Conservation (phyloP, 1,284 basidiomycete genomes). For the Ceratobasidium sp. region DNA sequence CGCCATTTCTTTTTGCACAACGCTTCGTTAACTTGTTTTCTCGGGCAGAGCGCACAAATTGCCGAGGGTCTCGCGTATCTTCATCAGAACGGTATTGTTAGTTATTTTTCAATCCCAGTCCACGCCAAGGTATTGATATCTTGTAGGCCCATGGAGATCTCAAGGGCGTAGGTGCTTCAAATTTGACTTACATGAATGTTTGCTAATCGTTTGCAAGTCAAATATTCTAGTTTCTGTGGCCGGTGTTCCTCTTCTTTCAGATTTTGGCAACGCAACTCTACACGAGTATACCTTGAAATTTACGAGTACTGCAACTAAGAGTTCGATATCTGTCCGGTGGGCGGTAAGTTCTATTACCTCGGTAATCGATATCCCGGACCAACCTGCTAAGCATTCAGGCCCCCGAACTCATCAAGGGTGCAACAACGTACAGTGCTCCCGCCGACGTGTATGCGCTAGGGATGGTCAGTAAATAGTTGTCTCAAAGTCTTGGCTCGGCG, state of each 20-base stretch:
- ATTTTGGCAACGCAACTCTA: conserved; percentile 6
- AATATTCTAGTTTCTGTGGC: conserved; percentile 2
- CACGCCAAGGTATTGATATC: neutral
- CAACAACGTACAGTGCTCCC: neutral
- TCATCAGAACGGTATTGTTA: neutral
- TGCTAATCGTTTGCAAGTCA: neutral
- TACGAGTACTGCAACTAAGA: neutral
- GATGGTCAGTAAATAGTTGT: neutral
- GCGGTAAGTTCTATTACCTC: neutral
- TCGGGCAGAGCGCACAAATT: neutral
- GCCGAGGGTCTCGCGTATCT: neutral
- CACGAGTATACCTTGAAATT: neutral
- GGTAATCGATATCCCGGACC: neutral
- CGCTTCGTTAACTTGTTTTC: neutral
- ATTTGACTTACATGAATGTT: too few relatives aligned
- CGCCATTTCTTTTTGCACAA: neutral
- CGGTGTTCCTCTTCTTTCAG: neutral
- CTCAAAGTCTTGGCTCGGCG: neutral
- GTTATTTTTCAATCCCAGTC: neutral
- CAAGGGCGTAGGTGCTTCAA: neutral
- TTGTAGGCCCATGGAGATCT: conserved; percentile 8
- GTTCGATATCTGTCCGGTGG: neutral
- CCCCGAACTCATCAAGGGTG: conserved; percentile 10
- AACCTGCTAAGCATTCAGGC: neutral
- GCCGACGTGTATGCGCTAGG: conserved; percentile 25